Evolutionary conservation across 2,329 filamentous ascomycete species (phyloP).

Genomic region (Coccinonectria pachysandricola): DNA sequence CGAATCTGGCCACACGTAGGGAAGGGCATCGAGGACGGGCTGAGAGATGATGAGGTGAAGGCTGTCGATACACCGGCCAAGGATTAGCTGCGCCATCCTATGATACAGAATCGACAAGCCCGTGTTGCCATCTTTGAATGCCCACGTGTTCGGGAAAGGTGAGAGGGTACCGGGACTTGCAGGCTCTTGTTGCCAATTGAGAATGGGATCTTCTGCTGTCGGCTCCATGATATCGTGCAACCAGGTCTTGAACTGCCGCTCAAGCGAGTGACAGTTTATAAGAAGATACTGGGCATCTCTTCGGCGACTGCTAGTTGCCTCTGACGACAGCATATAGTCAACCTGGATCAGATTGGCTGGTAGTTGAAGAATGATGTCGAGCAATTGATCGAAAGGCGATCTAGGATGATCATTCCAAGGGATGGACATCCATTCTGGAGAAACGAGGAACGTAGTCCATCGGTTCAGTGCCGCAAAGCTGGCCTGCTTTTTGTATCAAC

Average conservation of each 20-base stretch:
- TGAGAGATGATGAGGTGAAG: slow-evolving; percentile 36
- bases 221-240: slow-evolving; percentile 21
- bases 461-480: too few species aligned
- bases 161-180: slow-evolving; percentile 21
- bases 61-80: slow-evolving; percentile 37
- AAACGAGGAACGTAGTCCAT: slow-evolving; percentile 39
- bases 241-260: slow-evolving; percentile 40
- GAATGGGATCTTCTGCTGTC: slow-evolving; percentile 19
- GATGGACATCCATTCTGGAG: slow-evolving; percentile 38
- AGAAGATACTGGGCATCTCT: slow-evolving; percentile 39
- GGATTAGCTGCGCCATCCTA: slow-evolving; percentile 40
- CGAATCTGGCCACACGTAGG: slow-evolving; percentile 29
- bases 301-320: slow-evolving; percentile 31
- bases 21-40: slow-evolving; percentile 30
- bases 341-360: slow-evolving; percentile 36
- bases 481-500: too few species aligned
- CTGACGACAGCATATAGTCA: slow-evolving; percentile 30
- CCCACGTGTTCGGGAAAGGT: slow-evolving; percentile 35
- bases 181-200: slow-evolving; percentile 31
- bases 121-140: slow-evolving; percentile 33
- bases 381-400: slow-evolving; percentile 38
- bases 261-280: slow-evolving; percentile 35
- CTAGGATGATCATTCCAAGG: slow-evolving; percentile 45
- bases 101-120: slow-evolving; percentile 42
- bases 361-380: slow-evolving; percentile 39